These are phyloP conservation scores for Metschnikowia peoriensis DNA, from an alignment of 805 yeast genomes.

Conservation along the genomic window DNA sequence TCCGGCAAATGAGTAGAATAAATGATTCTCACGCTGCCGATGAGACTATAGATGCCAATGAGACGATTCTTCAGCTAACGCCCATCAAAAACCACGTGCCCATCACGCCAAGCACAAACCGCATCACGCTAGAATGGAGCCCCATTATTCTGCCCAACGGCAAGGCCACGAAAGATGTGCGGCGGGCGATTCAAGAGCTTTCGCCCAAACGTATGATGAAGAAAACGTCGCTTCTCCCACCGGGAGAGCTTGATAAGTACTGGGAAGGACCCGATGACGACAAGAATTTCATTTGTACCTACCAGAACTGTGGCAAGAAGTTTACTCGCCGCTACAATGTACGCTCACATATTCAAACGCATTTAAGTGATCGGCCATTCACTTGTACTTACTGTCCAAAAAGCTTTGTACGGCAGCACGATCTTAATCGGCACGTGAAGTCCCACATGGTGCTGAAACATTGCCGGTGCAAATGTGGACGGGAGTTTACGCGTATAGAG, in stretches of 20 bases:
- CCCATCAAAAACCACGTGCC: conserved; percentile 36
- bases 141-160: conserved; percentile 42
- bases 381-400: conserved; percentile 75
- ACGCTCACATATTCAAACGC: conserved; percentile 95
- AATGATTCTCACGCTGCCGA: conserved; percentile 22
- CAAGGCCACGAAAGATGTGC: conserved; percentile 18
- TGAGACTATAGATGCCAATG: conserved; percentile 36
- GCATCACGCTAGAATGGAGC: conserved; percentile 41
- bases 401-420: conserved; percentile 93
- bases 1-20: conserved; percentile 3
- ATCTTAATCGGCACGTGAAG: conserved; percentile 82
- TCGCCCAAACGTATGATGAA: conserved; percentile 49
- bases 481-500: conserved; percentile 85
- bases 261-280: conserved; percentile 77
- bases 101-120: conserved; percentile 34
- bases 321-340: conserved; percentile 90
- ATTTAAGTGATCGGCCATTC: conserved; percentile 91
- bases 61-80: conserved; percentile 40
- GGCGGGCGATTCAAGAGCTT: conserved; percentile 36
- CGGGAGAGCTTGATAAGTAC: conserved; percentile 83
- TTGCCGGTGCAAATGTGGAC: conserved; percentile 85
- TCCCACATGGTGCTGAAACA: conserved; percentile 75
- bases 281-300: conserved; percentile 71
- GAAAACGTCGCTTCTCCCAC: conserved; percentile 71
- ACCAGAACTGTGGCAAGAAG: conserved; percentile 72